Evolutionary conservation across 192 early-diverging fungal genomes (phyloP), one percentile per base, ranked within the genome.

Genomic region (Rhizoclosmatium sp.): DNA sequence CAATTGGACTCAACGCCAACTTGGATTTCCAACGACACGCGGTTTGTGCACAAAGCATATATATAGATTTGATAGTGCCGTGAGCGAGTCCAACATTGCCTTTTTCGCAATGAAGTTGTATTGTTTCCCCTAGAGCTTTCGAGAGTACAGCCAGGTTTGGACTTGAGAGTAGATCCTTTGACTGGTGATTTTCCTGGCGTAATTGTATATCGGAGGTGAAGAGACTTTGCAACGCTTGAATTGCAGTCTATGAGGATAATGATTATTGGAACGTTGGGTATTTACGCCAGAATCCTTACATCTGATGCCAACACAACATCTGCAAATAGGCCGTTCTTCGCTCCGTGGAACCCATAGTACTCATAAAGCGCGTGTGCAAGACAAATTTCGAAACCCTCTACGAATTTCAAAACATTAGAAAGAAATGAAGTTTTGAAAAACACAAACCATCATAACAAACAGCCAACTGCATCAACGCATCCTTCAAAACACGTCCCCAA

Each of bases 401-500:
- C 16, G 0, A 31, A 31, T 31, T 31, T 31, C 31, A 31, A 31
- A 31, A 0, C 31, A 4, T 19, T 47, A 44, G 41, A 3, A 47
- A 16, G 47, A 68, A 16, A 68, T 47, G 7, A 68, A 46, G 62
- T 2, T 4, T 4, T n/a, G 2, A 54, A 71, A 71, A 71, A 12
- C 48, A 23, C 14, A 56, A 71, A 49, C 69, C 69, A 39, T 49
- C 47, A 45, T 12, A 49, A 71, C n/a, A 39, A 41, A 56, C 51
- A 16, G 54, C 66, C 66, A 68, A 47, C 7, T 45, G 14, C 23
- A 47, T 7, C 5, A 42, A 31, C 12, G 66, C 39, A 16, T 23
- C 12, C 45, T 42, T 68, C 66, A 68, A 14, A 40, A 31, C 31
- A 31, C 31, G 31, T 31, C 31, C 31, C 31, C 31, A 31, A 31